These are phyloP conservation scores for Lactarius sanguifluus DNA, from an alignment of 768 basidiomycete species.

Conservation along the genomic window DNA sequence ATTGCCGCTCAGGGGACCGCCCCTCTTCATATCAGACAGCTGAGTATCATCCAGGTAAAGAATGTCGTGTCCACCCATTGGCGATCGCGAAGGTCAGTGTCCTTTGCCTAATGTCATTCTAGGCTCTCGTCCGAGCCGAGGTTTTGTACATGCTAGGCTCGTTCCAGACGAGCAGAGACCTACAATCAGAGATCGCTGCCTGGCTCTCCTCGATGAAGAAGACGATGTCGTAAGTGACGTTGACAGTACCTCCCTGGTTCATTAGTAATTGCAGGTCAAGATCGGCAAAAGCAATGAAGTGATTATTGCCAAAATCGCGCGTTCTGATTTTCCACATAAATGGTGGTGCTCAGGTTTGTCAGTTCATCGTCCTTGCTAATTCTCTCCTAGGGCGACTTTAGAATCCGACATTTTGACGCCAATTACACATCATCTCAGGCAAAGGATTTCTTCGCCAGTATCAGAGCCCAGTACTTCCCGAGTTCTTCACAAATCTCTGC, in stretches of 20 bases:
- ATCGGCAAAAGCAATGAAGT: slow-evolving; percentile 77
- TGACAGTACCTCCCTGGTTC: slow-evolving; percentile 15
- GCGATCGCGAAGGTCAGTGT: slow-evolving; percentile 70
- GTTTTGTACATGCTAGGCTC: slow-evolving; percentile 45
- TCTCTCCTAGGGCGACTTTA: slow-evolving; percentile 54
- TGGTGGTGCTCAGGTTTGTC: slow-evolving; percentile 50
- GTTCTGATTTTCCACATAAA: slow-evolving; percentile 68
- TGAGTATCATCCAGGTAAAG: slow-evolving; percentile 88
- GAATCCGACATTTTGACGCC: slow-evolving; percentile 52
- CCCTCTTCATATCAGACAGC: slow-evolving; percentile 69
- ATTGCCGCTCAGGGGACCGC: slow-evolving; percentile 63
- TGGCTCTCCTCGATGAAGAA: slow-evolving; percentile 69
- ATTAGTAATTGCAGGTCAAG: slow-evolving; percentile 40
- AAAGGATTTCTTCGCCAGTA: slow-evolving; percentile 41
- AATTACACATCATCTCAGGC: slow-evolving; percentile 54
- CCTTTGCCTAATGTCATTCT: slow-evolving; percentile 1
- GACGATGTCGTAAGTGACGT: slow-evolving; percentile 65
- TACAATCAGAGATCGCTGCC: slow-evolving; percentile 61
- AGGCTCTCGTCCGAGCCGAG: slow-evolving; percentile 1
- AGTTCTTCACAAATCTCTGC: slow-evolving; percentile 57
- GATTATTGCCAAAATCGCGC: slow-evolving; percentile 73
- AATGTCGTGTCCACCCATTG: slow-evolving; percentile 74
- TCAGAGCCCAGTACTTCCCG: slow-evolving; percentile 48
- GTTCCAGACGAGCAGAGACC: slow-evolving; percentile 66
- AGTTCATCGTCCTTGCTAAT: neutral